Evolutionary conservation across 2,329 filamentous ascomycete species (phyloP).

Genomic region (Ophiostoma perfectum): DNA sequence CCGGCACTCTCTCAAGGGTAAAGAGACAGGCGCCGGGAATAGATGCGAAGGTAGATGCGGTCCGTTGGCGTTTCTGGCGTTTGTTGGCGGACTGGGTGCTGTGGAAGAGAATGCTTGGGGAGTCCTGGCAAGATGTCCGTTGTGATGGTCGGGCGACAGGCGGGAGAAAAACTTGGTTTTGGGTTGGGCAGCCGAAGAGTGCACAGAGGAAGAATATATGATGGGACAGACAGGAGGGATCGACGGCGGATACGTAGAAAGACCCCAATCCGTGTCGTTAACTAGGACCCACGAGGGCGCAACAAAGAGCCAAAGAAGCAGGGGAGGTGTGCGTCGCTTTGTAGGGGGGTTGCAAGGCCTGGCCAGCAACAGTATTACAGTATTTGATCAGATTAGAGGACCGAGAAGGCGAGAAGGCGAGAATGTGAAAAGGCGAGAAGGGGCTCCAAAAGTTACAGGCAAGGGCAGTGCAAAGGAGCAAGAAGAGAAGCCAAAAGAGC

Average conservation of each 20-base stretch:
- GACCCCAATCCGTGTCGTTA: constrained; percentile 18
- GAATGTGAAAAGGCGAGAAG: too few relatives aligned
- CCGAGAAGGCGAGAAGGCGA: neutral
- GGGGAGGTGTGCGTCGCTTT: neutral
- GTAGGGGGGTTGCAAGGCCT: neutral
- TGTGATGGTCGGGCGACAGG: constrained; percentile 17
- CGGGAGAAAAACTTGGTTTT: constrained; percentile 18
- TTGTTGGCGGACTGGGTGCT: neutral
- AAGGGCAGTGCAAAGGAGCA: neutral
- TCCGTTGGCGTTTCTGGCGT: neutral
- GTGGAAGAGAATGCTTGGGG: neutral
- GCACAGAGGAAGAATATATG: constrained; percentile 8
- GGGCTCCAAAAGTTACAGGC: too few relatives aligned
- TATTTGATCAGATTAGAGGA: too few relatives aligned
- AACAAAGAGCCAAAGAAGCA: neutral
- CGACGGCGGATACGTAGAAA: constrained; percentile 20
- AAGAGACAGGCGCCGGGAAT: too few relatives aligned
- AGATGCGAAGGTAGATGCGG: neutral
- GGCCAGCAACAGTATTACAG: too few relatives aligned
- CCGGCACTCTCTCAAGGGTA: neutral
- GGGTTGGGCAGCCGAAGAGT: constrained; percentile 14
- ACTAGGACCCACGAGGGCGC: constrained; percentile 16
- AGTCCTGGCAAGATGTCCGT: neutral
- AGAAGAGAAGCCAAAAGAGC: neutral
- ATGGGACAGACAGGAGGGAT: constrained; percentile 17